phyloP scores from a whole-genome alignment of 140 eudicot genomes.

The Stevia rebaudiana region DNA sequence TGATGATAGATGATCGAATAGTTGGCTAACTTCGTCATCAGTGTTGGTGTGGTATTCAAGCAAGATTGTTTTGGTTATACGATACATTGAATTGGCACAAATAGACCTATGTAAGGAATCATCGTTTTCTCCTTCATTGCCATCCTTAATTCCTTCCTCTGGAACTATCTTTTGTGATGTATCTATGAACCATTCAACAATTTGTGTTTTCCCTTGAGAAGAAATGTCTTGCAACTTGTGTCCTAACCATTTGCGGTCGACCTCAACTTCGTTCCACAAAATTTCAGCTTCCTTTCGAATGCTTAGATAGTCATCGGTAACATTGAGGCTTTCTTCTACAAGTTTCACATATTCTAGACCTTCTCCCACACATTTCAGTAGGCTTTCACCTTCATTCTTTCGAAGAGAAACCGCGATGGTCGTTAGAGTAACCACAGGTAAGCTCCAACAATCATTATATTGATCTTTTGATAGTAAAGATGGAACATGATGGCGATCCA shows the following conservation, averaged over 20 bases:
- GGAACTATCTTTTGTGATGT: neutral
- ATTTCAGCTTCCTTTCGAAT: neutral
- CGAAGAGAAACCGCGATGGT: neutral
- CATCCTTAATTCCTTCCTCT: neutral
- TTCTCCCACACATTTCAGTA: constrained; percentile 2
- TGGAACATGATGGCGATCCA: neutral
- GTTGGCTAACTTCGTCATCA: neutral
- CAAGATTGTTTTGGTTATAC: neutral
- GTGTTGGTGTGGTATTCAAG: neutral
- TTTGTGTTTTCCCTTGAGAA: neutral
- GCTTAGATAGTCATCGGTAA: neutral
- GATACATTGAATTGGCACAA: neutral
- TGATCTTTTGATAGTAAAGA: neutral
- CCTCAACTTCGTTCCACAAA: neutral
- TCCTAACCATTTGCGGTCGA: neutral
- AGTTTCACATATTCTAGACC: neutral
- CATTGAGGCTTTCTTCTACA: neutral
- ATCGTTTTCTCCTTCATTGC: neutral
- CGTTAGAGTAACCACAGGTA: neutral
- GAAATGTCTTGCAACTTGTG: neutral
- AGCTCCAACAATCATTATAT: neutral
- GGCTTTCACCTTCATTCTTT: neutral
- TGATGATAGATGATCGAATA: neutral
- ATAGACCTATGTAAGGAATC: neutral
- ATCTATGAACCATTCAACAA: neutral